A percentile compares a stretch with the other conserved stretches of the same genome.
Evolutionary conservation across 768 basidiomycete genomes (phyloP).

Genomic region (Neoboletus subvelutipes): DNA sequence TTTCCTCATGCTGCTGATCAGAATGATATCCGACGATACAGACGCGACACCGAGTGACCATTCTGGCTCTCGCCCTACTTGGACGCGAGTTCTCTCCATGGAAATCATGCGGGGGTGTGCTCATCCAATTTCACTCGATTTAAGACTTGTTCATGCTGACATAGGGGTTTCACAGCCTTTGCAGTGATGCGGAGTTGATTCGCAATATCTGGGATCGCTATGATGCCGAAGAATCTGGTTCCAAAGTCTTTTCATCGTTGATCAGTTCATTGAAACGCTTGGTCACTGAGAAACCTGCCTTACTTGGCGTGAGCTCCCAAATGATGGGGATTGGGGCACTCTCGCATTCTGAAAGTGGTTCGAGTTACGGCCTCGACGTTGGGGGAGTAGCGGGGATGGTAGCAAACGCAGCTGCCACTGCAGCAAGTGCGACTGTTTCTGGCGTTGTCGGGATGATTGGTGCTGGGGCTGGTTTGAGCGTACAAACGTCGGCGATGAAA

Average conservation of each 20-base stretch:
- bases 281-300: constrained; percentile 82
- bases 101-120: constrained; percentile 85
- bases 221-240: constrained; percentile 57
- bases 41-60: constrained; percentile 30
- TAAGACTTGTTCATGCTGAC: constrained; percentile 1
- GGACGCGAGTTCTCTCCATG: constrained; percentile 91
- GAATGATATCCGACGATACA: constrained; percentile 57
- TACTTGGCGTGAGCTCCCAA: constrained; percentile 77
- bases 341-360: constrained; percentile 29
- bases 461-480: constrained; percentile 63
- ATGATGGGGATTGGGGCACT: constrained; percentile 78
- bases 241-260: constrained; percentile 74
- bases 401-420: constrained; percentile 75
- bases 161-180: constrained; percentile 47
- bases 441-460: constrained; percentile 88
- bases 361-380: constrained; percentile 57
- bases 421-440: constrained; percentile 79
- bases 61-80: constrained; percentile 53
- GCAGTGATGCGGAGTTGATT: constrained; percentile 77
- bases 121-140: neutral
- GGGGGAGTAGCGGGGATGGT: constrained; percentile 79
- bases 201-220: constrained; percentile 79
- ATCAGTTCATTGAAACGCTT: constrained; percentile 83
- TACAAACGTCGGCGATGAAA: constrained; percentile 79
- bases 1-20: constrained; percentile 74